phyloP scores from a whole-genome alignment of 2,329 filamentous ascomycete species.

The Exophiala alcalophila region DNA sequence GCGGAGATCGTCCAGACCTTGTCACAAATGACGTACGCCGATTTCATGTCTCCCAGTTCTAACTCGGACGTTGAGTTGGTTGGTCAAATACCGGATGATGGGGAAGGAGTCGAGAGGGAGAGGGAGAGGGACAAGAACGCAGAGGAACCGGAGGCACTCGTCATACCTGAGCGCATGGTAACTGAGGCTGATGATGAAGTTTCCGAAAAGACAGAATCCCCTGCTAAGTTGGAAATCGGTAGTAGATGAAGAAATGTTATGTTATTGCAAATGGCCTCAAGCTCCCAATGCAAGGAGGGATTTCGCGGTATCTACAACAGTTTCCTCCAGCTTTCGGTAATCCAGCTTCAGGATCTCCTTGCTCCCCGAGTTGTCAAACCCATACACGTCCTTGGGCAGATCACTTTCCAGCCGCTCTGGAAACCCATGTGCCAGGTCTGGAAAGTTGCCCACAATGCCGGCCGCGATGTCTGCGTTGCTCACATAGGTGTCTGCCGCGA shows the following conservation, averaged over 20 bases:
- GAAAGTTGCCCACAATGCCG: constrained; percentile 8
- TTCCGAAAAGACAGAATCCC: background rate
- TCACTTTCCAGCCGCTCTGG: too few relatives aligned
- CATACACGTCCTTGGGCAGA: too few relatives aligned
- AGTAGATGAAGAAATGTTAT: too few relatives aligned
- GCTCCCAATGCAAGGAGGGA: too few relatives aligned
- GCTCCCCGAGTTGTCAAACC: too few relatives aligned
- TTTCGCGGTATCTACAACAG: too few relatives aligned
- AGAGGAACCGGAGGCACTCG: background rate
- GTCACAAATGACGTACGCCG: constrained; percentile 1
- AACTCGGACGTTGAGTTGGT: background rate
- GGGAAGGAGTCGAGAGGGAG: too few relatives aligned
- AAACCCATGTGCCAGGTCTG: too few relatives aligned
- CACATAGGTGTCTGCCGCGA: constrained; percentile 5
- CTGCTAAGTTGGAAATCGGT: too few relatives aligned
- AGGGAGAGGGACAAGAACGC: background rate
- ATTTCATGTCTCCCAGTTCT: background rate
- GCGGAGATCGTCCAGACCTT: background rate
- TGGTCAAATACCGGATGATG: background rate
- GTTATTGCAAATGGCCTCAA: too few relatives aligned
- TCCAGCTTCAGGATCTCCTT: constrained; percentile 42
- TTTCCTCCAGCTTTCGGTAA: too few relatives aligned
- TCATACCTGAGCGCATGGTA: too few relatives aligned
- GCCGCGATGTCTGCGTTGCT: constrained; percentile 9
- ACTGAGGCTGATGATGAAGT: background rate